A percentile compares a stretch with the other conserved stretches of the same genome.
Conservation (phyloP, 169 alveolate species). For the Plasmodium coatneyi region DNA sequence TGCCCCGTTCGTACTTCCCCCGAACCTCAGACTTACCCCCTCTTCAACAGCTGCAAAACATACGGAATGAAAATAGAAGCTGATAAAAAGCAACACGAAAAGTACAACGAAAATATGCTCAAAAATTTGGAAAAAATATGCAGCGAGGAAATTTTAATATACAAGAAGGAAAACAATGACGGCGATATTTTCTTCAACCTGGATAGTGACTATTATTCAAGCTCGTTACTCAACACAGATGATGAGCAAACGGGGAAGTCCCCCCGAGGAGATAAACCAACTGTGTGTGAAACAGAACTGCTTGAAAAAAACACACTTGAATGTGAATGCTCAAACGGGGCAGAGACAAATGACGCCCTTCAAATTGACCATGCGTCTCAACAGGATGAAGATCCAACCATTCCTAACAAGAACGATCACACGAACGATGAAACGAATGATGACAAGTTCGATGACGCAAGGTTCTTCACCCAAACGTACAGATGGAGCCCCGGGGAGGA, state of each 20-base stretch:
- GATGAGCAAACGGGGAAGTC: slow-evolving; percentile 12
- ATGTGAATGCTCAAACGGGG: neutral
- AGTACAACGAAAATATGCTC: slow-evolving; percentile 17
- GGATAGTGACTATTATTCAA: slow-evolving; percentile 65
- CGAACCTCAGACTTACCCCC: slow-evolving; percentile 28
- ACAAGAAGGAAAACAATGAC: slow-evolving; percentile 16
- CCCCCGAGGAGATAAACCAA: neutral
- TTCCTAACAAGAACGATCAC: neutral
- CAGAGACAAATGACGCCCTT: neutral
- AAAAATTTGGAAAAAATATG: slow-evolving; percentile 25
- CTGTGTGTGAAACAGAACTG: neutral
- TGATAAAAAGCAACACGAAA: slow-evolving; percentile 49
- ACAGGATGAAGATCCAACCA: neutral
- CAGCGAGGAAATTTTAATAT: slow-evolving; percentile 23
- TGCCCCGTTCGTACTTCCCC: neutral
- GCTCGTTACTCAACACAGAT: slow-evolving; percentile 57
- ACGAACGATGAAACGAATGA: neutral
- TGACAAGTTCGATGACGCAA: neutral
- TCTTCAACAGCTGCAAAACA: slow-evolving; percentile 54
- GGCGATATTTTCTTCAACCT: slow-evolving; percentile 48
- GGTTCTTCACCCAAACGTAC: neutral
- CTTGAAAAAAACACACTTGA: neutral
- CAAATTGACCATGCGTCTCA: neutral
- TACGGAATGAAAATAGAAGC: slow-evolving; percentile 76
- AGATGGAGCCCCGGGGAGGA: neutral